phyloP scores from a whole-genome alignment of 768 basidiomycete species.

The Pholiota molesta region DNA sequence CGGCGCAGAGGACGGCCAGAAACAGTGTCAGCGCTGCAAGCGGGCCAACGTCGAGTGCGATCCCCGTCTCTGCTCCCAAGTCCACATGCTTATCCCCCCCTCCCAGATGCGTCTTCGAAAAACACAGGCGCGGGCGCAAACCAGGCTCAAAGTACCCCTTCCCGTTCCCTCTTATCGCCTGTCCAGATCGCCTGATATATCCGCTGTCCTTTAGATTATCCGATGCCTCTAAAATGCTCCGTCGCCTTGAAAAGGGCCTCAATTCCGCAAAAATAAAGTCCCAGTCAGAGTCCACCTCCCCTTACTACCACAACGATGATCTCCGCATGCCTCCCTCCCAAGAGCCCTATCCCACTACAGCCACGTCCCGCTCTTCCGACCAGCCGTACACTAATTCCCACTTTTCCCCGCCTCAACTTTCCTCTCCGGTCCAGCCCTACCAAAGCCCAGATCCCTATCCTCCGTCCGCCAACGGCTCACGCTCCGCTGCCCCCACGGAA shows the following conservation, averaged over 20 bases:
- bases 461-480: constrained; percentile 38
- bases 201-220: constrained; percentile 56
- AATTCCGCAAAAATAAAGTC: constrained; percentile 79
- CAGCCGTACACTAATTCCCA: constrained; percentile 36
- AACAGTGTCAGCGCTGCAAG: constrained; percentile 82
- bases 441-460: constrained; percentile 36
- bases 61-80: constrained; percentile 15
- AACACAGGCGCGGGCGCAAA: constrained; percentile 86
- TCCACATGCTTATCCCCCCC: constrained; percentile 12
- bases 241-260: constrained; percentile 82
- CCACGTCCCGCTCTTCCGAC: constrained; percentile 33
- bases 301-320: constrained; percentile 34
- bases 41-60: constrained; percentile 77
- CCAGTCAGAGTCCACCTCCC: constrained; percentile 40
- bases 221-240: constrained; percentile 88
- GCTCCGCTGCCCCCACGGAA: constrained; percentile 47
- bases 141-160: constrained; percentile 80
- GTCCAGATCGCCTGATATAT: constrained; percentile 13
- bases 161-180: constrained; percentile 6
- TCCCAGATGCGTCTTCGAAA: constrained; percentile 80
- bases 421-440: constrained; percentile 47
- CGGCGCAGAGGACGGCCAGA: constrained; percentile 82
- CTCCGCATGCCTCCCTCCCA: constrained; percentile 29
- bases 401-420: constrained; percentile 50
- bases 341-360: constrained; percentile 29